Conservation (phyloP, 371 early-diverging fungal genomes). For the Blakeslea trispora region DNA sequence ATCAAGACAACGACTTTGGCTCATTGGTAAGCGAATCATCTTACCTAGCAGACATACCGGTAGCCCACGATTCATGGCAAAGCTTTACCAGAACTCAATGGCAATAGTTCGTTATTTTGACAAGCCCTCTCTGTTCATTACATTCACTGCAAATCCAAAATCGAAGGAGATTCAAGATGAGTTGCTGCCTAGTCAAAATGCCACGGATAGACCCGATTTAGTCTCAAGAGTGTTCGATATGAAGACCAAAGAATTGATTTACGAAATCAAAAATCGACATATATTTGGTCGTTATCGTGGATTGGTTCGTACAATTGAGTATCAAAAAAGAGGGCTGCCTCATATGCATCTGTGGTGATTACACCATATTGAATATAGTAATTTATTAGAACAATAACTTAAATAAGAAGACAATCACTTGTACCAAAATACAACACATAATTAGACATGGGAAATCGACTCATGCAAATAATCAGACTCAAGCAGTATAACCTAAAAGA, state of each 20-base stretch:
- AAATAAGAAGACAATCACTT: too few species aligned
- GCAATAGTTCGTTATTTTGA: slow-evolving; percentile 22
- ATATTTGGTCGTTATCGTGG: not conserved
- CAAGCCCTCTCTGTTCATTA: slow-evolving; percentile 36
- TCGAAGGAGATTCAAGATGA: slow-evolving; percentile 31
- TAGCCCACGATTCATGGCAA: slow-evolving; percentile 4
- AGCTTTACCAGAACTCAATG: slow-evolving; percentile 35
- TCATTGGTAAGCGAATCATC: not conserved
- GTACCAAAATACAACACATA: too few species aligned
- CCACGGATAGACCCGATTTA: slow-evolving; percentile 25
- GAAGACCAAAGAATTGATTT: slow-evolving; percentile 17
- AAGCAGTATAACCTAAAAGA: too few species aligned
- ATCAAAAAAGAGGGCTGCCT: slow-evolving; percentile 33
- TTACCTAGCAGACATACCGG: slow-evolving; percentile 3
- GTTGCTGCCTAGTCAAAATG: slow-evolving; percentile 12
- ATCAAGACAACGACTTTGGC: not conserved
- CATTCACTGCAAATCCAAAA: slow-evolving; percentile 36
- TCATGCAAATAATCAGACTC: too few species aligned
- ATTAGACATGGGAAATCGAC: too few species aligned
- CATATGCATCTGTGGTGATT: slow-evolving; percentile 36
- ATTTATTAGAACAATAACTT: too few species aligned
- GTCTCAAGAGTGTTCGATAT: slow-evolving; percentile 22
- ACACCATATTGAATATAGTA: too few species aligned
- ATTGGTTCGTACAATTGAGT: slow-evolving; percentile 10
- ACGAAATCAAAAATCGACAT: slow-evolving; percentile 12